Conservation (phyloP, 805 yeast species). For the Cyberlindnera bimundalis region DNA sequence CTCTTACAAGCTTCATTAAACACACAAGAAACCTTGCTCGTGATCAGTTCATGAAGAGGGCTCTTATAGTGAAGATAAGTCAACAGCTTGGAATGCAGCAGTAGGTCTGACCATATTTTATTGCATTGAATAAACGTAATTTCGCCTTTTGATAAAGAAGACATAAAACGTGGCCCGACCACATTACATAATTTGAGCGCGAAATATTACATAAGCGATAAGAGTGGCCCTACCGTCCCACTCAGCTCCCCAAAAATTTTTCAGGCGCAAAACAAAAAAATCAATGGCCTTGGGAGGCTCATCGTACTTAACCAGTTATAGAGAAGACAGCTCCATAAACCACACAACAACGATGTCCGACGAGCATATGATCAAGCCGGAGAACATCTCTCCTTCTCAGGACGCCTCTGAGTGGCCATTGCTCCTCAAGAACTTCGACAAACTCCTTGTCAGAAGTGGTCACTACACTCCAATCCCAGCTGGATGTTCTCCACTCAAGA, state of each 20-base stretch:
- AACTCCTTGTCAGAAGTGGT: constrained; percentile 89
- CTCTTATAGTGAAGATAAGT: constrained; percentile 41
- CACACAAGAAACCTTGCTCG: constrained; percentile 52
- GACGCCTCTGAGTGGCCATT: constrained; percentile 96
- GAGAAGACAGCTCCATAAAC: background rate
- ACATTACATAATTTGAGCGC: constrained; percentile 2
- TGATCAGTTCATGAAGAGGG: constrained; percentile 55
- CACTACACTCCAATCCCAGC: constrained; percentile 97
- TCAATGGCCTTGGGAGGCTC: constrained; percentile 6
- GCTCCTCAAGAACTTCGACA: constrained; percentile 88
- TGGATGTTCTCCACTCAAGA: constrained; percentile 90
- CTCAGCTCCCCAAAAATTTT: constrained; percentile 16
- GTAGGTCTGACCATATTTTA: background rate
- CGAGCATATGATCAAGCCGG: constrained; percentile 86
- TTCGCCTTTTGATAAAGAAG: no score
- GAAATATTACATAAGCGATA: background rate
- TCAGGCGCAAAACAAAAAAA: constrained; percentile 8
- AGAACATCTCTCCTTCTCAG: constrained; percentile 67
- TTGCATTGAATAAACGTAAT: no score
- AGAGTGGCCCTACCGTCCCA: background rate
- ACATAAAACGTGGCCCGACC: constrained; percentile 1
- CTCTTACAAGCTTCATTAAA: constrained; percentile 38
- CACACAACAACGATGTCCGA: constrained; percentile 44
- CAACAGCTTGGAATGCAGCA: constrained; percentile 14
- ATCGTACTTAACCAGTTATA: constrained; percentile 2